Conservation (phyloP, 306 rosid genomes). For the Senna tora region DNA sequence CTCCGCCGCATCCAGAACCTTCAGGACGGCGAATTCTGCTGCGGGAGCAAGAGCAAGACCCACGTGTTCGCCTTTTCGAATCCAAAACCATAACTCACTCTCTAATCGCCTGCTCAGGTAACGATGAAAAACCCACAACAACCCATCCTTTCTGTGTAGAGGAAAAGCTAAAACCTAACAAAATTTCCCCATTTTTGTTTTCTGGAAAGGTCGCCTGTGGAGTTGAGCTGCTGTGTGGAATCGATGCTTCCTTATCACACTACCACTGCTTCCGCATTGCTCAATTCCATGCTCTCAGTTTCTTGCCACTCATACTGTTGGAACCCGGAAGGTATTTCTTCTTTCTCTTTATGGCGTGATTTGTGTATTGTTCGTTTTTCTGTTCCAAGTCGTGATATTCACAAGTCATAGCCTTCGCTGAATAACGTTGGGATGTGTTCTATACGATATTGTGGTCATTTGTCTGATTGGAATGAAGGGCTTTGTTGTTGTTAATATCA, state of each 20-base stretch:
- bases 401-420: background rate
- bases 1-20: slow-evolving; percentile 57
- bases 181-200: slow-evolving; percentile 2
- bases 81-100: slow-evolving; percentile 58
- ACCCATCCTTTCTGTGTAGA: background rate
- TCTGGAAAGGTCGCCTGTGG: slow-evolving; percentile 66
- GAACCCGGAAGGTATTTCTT: slow-evolving; percentile 76
- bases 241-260: slow-evolving; percentile 88
- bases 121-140: background rate
- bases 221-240: slow-evolving; percentile 78
- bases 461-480: slow-evolving; percentile 15
- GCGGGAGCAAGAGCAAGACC: slow-evolving; percentile 53
- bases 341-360: background rate
- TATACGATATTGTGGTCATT: background rate
- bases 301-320: slow-evolving; percentile 74
- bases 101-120: slow-evolving; percentile 74
- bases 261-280: slow-evolving; percentile 90
- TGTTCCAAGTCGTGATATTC: background rate
- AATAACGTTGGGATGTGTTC: background rate
- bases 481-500: background rate
- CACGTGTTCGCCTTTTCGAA: slow-evolving; percentile 48
- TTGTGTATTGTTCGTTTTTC: background rate
- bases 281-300: slow-evolving; percentile 84
- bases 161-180: slow-evolving; percentile 9
- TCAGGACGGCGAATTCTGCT: slow-evolving; percentile 43